These are phyloP conservation scores for Fusarium longipes DNA, from an alignment of 2,329 filamentous ascomycete species.

Conservation along the genomic window DNA sequence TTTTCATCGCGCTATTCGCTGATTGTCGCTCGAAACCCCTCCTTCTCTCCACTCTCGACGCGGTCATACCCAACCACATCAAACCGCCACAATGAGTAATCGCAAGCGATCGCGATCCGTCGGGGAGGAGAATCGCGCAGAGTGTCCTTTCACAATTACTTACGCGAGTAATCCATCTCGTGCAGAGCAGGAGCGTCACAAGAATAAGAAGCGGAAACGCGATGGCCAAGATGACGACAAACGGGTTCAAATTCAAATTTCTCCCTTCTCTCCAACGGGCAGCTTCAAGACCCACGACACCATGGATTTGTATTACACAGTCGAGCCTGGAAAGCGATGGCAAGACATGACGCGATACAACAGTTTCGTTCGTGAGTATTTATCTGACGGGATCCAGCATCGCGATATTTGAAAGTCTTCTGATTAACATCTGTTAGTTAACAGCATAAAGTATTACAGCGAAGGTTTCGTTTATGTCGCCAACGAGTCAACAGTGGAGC, in stretches of 20 bases:
- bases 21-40: constrained; percentile 43
- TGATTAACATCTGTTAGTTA: constrained; percentile 55
- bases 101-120: constrained; percentile 65
- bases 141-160: constrained; percentile 64
- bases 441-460: constrained; percentile 67
- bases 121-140: constrained; percentile 63
- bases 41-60: constrained; percentile 44
- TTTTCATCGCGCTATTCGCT: constrained; percentile 34
- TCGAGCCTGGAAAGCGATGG: constrained; percentile 66
- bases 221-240: constrained; percentile 59
- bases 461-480: constrained; percentile 70
- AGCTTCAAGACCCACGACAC: constrained; percentile 65
- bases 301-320: constrained; percentile 66
- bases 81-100: constrained; percentile 48
- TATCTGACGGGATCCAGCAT: constrained; percentile 11
- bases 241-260: constrained; percentile 62
- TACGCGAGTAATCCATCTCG: constrained; percentile 47
- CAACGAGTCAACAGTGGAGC: constrained; percentile 67
- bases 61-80: constrained; percentile 41
- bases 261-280: constrained; percentile 65
- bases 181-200: constrained; percentile 52
- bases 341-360: constrained; percentile 70
- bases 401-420: constrained; percentile 26
- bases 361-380: constrained; percentile 68
- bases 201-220: constrained; percentile 61